Percentiles rank a stretch among this genome's conserved stretches.
Conservation (phyloP, 1,139 yeast genomes). For the Groenewaldozyma sp. region DNA sequence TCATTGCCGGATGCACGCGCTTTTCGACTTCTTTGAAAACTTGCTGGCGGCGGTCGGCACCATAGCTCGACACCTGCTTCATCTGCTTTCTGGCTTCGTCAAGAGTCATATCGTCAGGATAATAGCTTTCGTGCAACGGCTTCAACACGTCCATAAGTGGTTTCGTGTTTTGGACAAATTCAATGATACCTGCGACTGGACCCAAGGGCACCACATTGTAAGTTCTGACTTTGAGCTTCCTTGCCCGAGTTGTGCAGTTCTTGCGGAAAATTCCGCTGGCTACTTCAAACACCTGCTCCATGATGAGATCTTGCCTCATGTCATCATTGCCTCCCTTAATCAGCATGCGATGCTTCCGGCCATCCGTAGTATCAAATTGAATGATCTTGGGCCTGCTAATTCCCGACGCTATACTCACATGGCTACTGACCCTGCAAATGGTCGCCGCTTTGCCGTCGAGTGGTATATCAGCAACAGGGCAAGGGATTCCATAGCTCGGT, state of each 20-base stretch:
- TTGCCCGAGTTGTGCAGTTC: conserved; percentile 47
- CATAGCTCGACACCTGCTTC: conserved; percentile 46
- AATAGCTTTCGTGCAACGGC: conserved; percentile 44
- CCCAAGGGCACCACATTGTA: conserved; percentile 89
- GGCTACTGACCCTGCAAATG: conserved; percentile 38
- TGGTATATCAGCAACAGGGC: conserved; percentile 50
- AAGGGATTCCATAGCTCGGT: conserved; percentile 43
- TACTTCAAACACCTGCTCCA: conserved; percentile 93
- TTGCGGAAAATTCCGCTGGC: conserved; percentile 61
- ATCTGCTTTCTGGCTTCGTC: conserved; percentile 58
- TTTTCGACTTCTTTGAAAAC: conserved; percentile 43
- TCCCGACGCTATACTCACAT: conserved; percentile 62
- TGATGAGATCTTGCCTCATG: conserved; percentile 86
- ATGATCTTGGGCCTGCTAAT: conserved; percentile 79
- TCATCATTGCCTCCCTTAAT: conserved; percentile 88
- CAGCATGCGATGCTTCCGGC: conserved; percentile 47
- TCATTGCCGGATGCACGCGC: conserved; percentile 56
- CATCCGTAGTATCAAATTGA: conserved; percentile 46
- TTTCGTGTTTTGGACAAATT: conserved; percentile 72
- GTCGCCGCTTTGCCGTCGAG: conserved; percentile 34
- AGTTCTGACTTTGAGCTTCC: conserved; percentile 60
- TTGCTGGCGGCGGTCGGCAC: conserved; percentile 39
- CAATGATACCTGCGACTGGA: conserved; percentile 78
- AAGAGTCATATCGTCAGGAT: conserved; percentile 38
- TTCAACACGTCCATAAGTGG: conserved; percentile 61